Conservation (phyloP, 257 asterid genomes). For the Dorcoceras hygrometricum region DNA sequence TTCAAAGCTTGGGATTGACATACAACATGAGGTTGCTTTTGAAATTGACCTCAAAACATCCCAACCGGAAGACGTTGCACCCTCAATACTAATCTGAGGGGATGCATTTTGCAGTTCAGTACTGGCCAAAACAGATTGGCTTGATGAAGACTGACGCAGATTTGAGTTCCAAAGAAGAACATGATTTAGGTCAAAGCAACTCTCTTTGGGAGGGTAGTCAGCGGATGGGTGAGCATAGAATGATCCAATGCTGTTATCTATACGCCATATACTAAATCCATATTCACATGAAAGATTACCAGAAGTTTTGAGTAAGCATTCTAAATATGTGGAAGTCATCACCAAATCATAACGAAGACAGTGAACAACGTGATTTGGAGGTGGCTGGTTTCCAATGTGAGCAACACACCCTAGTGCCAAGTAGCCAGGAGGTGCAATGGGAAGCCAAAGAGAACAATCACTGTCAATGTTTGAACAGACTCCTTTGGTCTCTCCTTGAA, state of each 20-base stretch:
- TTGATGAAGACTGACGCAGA: slow-evolving; percentile 55
- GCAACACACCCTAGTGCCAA: slow-evolving; percentile 91
- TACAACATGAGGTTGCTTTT: slow-evolving; percentile 54
- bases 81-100: slow-evolving; percentile 44
- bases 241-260: slow-evolving; percentile 84
- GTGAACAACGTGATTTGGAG: slow-evolving; percentile 83
- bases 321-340: slow-evolving; percentile 65
- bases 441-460: slow-evolving; percentile 93
- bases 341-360: slow-evolving; percentile 94
- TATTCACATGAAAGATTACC: slow-evolving; percentile 51
- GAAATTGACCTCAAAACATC: slow-evolving; percentile 86
- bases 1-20: slow-evolving; percentile 90
- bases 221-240: slow-evolving; percentile 77
- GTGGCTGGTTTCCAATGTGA: slow-evolving; percentile 76
- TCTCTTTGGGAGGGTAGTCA: slow-evolving; percentile 50
- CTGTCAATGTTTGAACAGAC: slow-evolving; percentile 31
- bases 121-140: slow-evolving; percentile 46
- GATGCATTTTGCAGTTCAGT: slow-evolving; percentile 36
- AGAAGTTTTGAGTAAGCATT: slow-evolving; percentile 59
- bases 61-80: slow-evolving; percentile 81
- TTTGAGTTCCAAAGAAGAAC: slow-evolving; percentile 72
- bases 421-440: slow-evolving; percentile 95
- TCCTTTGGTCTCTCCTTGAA: slow-evolving; percentile 47
- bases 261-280: slow-evolving; percentile 93
- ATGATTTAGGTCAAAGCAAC: slow-evolving; percentile 81